phyloP scores from a whole-genome alignment of 1,284 basidiomycete genomes.

The Apiotrichum porosum region DNA sequence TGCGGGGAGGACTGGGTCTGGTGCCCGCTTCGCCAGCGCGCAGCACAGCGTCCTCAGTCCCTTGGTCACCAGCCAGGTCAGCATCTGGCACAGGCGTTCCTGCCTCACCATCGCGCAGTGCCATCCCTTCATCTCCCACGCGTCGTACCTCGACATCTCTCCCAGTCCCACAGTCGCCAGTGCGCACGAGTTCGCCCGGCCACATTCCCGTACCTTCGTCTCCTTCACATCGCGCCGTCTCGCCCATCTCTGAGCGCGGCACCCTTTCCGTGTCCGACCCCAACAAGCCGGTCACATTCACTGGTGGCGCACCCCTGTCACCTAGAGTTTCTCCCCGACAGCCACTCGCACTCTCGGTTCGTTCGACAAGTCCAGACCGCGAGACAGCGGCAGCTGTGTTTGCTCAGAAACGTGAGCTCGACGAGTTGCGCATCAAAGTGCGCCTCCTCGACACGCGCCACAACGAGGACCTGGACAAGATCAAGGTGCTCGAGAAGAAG shows the following conservation, averaged over 20 bases:
- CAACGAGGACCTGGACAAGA: constrained; percentile 74
- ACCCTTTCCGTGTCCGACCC: too few species aligned
- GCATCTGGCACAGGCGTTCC: too few species aligned
- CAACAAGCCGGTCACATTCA: background rate
- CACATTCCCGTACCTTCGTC: background rate
- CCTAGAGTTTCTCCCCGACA: constrained; percentile 2
- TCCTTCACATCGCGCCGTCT: background rate
- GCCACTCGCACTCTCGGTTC: constrained; percentile 1
- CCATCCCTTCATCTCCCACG: background rate
- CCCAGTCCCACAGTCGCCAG: too few species aligned
- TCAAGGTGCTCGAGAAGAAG: constrained; percentile 78
- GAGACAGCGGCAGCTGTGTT: constrained; percentile 21
- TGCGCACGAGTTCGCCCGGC: too few species aligned
- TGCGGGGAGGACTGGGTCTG: too few species aligned
- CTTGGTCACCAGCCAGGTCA: too few species aligned
- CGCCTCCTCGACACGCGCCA: constrained; percentile 81
- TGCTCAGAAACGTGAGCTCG: constrained; percentile 51
- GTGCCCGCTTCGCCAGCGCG: too few species aligned
- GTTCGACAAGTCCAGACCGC: constrained; percentile 9
- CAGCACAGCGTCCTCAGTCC: too few species aligned
- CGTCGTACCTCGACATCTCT: too few species aligned
- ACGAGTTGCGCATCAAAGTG: constrained; percentile 77
- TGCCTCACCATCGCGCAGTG: background rate
- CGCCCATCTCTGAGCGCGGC: background rate
- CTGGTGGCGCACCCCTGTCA: background rate